Base-by-base conservation (phyloP, 805 yeast genomes). In the Blastobotrys attinorum region DNA sequence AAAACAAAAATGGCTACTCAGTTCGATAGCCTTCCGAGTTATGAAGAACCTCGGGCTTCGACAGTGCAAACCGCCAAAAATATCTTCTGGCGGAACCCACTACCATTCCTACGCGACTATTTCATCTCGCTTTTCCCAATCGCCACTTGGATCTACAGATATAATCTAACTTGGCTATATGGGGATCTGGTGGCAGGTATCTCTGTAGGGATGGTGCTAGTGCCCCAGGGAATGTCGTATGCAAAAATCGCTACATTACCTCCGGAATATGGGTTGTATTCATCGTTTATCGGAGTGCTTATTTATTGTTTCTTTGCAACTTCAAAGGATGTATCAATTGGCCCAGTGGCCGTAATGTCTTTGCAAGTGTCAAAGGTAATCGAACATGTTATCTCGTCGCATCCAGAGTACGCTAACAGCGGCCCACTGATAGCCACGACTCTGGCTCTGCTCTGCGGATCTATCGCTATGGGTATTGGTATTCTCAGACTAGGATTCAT, bases 341-440 rank as follows among this genome's bases (percentile, higher is more conserved):
- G 97, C 22, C 97, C 97, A 8, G 97, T 89, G 31, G 97, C 97
- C 10, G 97, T 89, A 45, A 88, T 89, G 95, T 83, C 95, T 13
- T 62, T 78, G 51, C 89, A 87, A 61, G 87, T 85, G 29, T 80
- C 89, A 40, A 84, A 81, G 60, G 87, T 85, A 44, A 72, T 89
- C 44, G 72, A 77, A 22, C 68, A 70, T 40, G 92, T 88, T 8
- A 75, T 76, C 48, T 67, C 53, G 10, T 73, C 69, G 47, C 69
- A 72, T 49, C 71, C 77, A 0, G 61, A 40, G 52, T 60, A 63
- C 29, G 47, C 64, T 3, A 56, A 55, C 17, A 55, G 73, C 3
- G 83, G 78, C 2, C 86, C 89, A 1, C 72, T 72, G 39, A 83
- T 89, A 62, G 97, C 96, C 13, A 83, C 95, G 1, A 71, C 78